These are phyloP conservation scores for Solanum lycopersicoides DNA, from an alignment of 257 asterid genomes.

Conservation along the genomic window DNA sequence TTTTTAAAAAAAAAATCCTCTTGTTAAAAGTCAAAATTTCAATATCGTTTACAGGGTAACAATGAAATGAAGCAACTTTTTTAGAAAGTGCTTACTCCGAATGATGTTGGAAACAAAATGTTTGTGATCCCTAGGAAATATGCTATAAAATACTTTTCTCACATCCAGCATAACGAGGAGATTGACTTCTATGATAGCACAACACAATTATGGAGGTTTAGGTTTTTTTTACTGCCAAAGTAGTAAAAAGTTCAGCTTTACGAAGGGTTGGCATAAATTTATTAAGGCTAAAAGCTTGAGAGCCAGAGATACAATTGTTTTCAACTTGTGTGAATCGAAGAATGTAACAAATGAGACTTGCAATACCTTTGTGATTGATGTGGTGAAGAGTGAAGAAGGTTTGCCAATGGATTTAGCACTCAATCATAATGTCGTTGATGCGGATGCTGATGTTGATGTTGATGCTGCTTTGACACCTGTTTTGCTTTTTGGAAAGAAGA, in stretches of 20 bases:
- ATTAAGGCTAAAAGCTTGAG: conserved; percentile 38
- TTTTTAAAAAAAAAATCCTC: too few relatives aligned
- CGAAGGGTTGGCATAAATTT: conserved; percentile 68
- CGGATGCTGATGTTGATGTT: not conserved
- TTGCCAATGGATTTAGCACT: not conserved
- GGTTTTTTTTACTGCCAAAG: conserved; percentile 75
- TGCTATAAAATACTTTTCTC: conserved; percentile 32
- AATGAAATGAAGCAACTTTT: conserved; percentile 7
- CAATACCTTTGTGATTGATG: conserved; percentile 31
- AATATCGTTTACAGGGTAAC: too few relatives aligned
- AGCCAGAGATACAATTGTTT: conserved; percentile 37
- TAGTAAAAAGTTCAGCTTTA: conserved; percentile 64
- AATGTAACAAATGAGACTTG: conserved; percentile 8
- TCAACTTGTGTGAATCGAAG: conserved; percentile 30
- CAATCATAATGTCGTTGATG: not conserved
- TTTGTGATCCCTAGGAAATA: conserved; percentile 53
- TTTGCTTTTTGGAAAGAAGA: not conserved
- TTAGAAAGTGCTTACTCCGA: conserved; percentile 54
- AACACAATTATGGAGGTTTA: conserved; percentile 51
- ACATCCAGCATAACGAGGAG: conserved; percentile 19
- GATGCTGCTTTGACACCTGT: not conserved
- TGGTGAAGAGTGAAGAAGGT: not conserved
- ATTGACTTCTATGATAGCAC: conserved; percentile 29
- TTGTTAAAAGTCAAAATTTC: too few relatives aligned
- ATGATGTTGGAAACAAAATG: conserved; percentile 44